Evolutionary conservation across 2,329 filamentous ascomycete genomes (phyloP), one percentile per base, ranked within the genome.

Genomic region (Lecanicillium sp.): DNA sequence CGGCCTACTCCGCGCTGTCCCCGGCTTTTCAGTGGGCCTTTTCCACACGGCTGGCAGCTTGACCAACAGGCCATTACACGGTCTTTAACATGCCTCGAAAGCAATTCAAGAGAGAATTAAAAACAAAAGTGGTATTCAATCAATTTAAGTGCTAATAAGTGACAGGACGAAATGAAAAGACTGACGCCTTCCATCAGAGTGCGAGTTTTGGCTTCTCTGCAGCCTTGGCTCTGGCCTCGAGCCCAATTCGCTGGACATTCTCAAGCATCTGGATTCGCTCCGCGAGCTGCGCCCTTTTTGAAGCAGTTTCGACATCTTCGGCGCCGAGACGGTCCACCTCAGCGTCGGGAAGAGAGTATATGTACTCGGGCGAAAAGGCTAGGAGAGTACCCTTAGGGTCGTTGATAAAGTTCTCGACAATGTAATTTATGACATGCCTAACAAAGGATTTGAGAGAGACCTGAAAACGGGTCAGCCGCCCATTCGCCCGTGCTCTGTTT

Each of bases 371-470:
- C 2, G 29, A 38, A 9, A 38, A 20, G 12, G 29, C 29, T 4
- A 14, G 27, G 4, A 57, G 35, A 2, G 53, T 43, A 1, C 52
- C 51, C 11, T 40, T 31, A 2, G 17, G 20, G 7, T 47, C 43
- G 1, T 45, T 45, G 2, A 55, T 38, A 22, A 55, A 52, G 7
- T 41, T 43, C 29, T 55, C 52, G 9, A 48, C 33, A 15, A 57
- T 48, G 11, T 46, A 40, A 8, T 46, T 42, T 5, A 45, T 51
- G 16, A 54, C 40, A 30, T 53, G 39, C 27, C 45, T 44, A 16
- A 54, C 47, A 37, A 52, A 54, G 14, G 48, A 44, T 17, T 53
- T 44, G 11, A 53, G 38, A 2, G 50, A 45, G 9, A 53, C 29
- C 36, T 38, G 13, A 16, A 2, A 12, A 31, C 14, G 7, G n/a